Evolutionary conservation across 192 early-diverging fungal species (phyloP).

Genomic region (Coemansia sp.): DNA sequence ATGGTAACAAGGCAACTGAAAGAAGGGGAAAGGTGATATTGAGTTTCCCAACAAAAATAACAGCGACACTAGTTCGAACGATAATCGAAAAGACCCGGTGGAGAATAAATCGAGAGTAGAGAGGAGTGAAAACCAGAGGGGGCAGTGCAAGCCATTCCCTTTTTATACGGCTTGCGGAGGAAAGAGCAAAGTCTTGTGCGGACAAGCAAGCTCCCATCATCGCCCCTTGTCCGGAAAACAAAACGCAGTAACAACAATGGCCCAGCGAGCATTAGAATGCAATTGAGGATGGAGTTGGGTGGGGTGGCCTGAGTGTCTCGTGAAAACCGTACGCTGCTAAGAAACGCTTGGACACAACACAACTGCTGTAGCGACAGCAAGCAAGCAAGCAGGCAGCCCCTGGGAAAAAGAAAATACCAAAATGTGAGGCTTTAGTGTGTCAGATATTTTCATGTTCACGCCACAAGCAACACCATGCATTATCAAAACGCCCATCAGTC

Average conservation of each 20-base stretch:
- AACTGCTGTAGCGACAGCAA: no score
- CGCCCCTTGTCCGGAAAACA: background rate
- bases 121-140: background rate
- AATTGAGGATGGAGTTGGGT: no score
- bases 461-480: background rate
- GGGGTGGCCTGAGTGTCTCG: background rate
- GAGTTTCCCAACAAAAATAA: background rate
- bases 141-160: no score
- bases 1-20: background rate
- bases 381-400: no score
- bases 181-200: no score
- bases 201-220: background rate
- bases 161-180: background rate
- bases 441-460: background rate
- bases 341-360: background rate
- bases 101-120: background rate
- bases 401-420: background rate
- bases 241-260: background rate
- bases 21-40: no score
- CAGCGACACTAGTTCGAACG: no score
- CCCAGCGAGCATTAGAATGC: no score
- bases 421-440: background rate
- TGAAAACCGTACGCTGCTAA: background rate
- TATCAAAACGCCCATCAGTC: constrained; percentile 7
- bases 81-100: background rate